Evolutionary conservation across 2,329 filamentous ascomycete genomes (phyloP).

Genomic region (Venturia effusa): DNA sequence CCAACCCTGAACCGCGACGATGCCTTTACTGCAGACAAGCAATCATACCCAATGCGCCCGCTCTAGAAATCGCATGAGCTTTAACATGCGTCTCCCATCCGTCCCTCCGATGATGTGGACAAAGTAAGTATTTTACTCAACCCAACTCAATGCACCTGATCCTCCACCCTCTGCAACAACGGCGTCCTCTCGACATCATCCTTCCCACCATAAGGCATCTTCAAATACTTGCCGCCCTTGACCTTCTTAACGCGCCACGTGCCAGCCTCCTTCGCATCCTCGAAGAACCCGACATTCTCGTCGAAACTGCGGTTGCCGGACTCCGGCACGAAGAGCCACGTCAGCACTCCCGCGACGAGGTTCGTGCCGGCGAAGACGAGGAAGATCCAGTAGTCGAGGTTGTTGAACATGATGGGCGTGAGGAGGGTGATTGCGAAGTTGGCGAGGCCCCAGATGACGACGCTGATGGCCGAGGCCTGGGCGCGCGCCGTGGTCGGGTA

Average conservation of each 20-base stretch:
- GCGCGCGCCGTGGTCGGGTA: conserved; percentile 44
- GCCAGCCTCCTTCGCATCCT: conserved; percentile 38
- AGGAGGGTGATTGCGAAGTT: conserved; percentile 49
- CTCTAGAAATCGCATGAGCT: no score
- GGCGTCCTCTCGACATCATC: conserved; percentile 34
- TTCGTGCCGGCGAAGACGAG: conserved; percentile 46
- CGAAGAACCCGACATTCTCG: conserved; percentile 50
- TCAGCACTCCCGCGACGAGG: conserved; percentile 43
- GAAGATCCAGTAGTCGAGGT: conserved; percentile 48
- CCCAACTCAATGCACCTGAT: conserved; percentile 24
- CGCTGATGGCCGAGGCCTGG: conserved; percentile 43
- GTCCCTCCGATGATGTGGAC: no score
- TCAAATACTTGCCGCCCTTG: conserved; percentile 39
- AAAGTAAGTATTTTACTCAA: background rate
- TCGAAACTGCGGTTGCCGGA: conserved; percentile 48
- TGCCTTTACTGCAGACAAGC: no score
- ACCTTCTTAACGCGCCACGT: conserved; percentile 46
- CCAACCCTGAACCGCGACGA: no score
- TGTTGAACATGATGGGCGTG: conserved; percentile 49
- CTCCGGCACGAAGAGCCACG: conserved; percentile 42
- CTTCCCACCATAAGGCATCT: conserved; percentile 30
- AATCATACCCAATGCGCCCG: no score
- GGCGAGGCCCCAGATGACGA: conserved; percentile 46
- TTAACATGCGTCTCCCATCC: no score
- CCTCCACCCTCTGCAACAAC: conserved; percentile 32